A percentile compares a stretch with the other conserved stretches of the same genome.
Evolutionary conservation across 768 basidiomycete species (phyloP).

Genomic region (Mycena galericulata): DNA sequence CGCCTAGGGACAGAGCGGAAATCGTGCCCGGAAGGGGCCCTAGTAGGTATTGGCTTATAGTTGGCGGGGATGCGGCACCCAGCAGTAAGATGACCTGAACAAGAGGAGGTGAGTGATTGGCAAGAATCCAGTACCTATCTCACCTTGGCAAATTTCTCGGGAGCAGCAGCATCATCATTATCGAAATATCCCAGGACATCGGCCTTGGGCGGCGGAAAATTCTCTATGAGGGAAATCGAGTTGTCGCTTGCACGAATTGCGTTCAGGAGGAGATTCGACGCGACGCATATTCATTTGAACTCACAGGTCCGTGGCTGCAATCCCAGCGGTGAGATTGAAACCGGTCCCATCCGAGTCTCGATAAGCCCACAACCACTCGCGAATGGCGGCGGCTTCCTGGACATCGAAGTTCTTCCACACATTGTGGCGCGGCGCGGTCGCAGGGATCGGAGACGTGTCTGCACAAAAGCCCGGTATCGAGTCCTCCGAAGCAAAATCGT

Average conservation of each 20-base stretch:
- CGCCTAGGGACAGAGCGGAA: slow-evolving; percentile 18
- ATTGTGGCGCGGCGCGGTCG: slow-evolving; percentile 27
- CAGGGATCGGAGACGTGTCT: slow-evolving; percentile 26
- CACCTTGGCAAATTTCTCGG: slow-evolving; percentile 27
- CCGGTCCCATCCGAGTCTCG: slow-evolving; percentile 16
- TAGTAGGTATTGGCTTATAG: slow-evolving; percentile 28
- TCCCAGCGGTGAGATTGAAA: slow-evolving; percentile 20
- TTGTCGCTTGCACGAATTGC: slow-evolving; percentile 23
- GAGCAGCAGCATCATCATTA: slow-evolving; percentile 7
- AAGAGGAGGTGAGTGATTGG: not conserved
- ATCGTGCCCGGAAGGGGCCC: slow-evolving; percentile 32
- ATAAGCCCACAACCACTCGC: slow-evolving; percentile 30
- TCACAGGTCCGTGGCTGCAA: slow-evolving; percentile 30
- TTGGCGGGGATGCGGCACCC: slow-evolving; percentile 24
- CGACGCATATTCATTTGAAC: no score
- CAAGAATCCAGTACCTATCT: no score
- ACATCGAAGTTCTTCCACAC: slow-evolving; percentile 37
- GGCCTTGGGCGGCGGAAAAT: slow-evolving; percentile 27
- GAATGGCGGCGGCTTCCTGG: slow-evolving; percentile 30
- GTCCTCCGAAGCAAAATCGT: not conserved
- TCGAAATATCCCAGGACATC: slow-evolving; percentile 34
- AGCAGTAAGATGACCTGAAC: slow-evolving; percentile 27
- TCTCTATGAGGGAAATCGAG: slow-evolving; percentile 30
- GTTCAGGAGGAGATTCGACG: not conserved
- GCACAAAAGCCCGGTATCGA: slow-evolving; percentile 24